Evolutionary conservation across 352 stramenopile genomes (phyloP).

Genomic region (Phytophthora lateralis): DNA sequence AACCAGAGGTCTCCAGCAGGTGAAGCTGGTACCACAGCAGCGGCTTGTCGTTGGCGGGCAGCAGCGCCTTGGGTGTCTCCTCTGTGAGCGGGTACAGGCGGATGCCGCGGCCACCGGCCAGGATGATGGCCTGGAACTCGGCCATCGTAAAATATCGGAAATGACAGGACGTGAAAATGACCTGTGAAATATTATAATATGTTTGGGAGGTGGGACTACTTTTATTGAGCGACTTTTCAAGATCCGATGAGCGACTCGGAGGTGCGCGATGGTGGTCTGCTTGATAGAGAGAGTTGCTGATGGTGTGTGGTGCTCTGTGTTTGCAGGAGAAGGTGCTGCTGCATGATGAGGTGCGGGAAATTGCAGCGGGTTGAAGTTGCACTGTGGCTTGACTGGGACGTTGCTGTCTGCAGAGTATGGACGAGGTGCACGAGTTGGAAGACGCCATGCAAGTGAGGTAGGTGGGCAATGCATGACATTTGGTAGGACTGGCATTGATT

Average conservation of each 20-base stretch:
- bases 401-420: conserved; percentile 72
- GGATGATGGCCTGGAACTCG: conserved; percentile 86
- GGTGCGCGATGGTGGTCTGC: conserved; percentile 15
- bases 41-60: conserved; percentile 66
- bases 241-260: conserved; percentile 64
- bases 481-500: too few species aligned
- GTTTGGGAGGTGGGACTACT: neutral
- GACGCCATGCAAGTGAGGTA: conserved; percentile 60
- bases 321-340: conserved; percentile 48
- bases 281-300: conserved; percentile 7
- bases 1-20: conserved; percentile 79
- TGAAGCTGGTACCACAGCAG: conserved; percentile 86
- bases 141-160: conserved; percentile 45
- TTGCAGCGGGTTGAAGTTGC: conserved; percentile 22
- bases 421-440: conserved; percentile 72
- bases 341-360: conserved; percentile 49
- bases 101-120: conserved; percentile 79
- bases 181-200: neutral
- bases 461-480: conserved; percentile 1
- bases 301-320: neutral
- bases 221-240: conserved; percentile 15
- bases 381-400: conserved; percentile 7
- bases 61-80: conserved; percentile 75
- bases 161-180: conserved; percentile 1
- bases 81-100: conserved; percentile 82